Evolutionary conservation across 2,329 filamentous ascomycete genomes (phyloP).

Genomic region (Pestalotiopsis sp.): DNA sequence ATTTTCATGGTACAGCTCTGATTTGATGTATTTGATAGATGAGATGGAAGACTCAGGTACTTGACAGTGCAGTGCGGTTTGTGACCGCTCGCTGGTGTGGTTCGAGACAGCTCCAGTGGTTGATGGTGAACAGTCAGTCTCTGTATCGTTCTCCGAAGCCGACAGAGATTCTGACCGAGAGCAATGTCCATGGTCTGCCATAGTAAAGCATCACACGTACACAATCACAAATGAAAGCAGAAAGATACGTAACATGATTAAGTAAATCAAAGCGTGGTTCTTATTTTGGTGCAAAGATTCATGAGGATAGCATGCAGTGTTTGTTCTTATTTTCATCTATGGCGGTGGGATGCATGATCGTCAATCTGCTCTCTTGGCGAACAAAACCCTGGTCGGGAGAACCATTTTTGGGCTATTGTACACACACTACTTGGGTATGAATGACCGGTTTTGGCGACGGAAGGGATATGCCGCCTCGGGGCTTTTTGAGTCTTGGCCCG

Average conservation of each 20-base stretch:
- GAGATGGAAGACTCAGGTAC: neutral
- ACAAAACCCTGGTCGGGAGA: neutral
- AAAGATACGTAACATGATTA: no score
- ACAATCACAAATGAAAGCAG: neutral
- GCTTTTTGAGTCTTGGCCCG: neutral
- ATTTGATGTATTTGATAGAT: neutral
- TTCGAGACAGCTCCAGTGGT: neutral
- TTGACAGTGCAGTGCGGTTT: neutral
- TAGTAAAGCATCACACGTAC: neutral
- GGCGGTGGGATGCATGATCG: neutral
- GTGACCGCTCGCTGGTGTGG: neutral
- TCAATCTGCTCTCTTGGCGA: neutral
- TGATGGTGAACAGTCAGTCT: neutral
- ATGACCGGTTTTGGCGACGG: neutral
- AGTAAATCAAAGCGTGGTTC: no score
- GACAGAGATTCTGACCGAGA: neutral
- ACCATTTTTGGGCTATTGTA: neutral
- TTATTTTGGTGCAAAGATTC: no score
- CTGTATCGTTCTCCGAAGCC: neutral
- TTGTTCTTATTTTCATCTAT: no score
- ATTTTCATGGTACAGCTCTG: slow-evolving; percentile 17
- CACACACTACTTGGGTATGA: neutral
- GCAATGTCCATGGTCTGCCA: neutral
- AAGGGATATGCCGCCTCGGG: neutral
- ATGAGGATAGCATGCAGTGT: no score